Evolutionary conservation across 805 yeast genomes (phyloP).

Genomic region (Kodamaea laetipori): DNA sequence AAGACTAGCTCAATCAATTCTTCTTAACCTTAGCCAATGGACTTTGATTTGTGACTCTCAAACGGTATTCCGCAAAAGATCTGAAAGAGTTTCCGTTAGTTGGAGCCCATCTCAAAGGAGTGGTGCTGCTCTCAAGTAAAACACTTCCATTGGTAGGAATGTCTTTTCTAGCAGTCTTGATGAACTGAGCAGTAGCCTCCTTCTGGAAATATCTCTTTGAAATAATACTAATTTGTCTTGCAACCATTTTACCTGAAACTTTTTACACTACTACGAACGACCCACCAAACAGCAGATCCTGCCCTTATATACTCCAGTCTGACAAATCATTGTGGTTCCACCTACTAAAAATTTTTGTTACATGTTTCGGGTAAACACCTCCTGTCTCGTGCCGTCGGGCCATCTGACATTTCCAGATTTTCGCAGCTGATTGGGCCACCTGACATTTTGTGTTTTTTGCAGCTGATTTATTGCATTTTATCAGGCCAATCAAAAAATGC

Average conservation of each 20-base stretch:
- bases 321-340: constrained; percentile 2
- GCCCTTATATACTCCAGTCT: constrained; percentile 8
- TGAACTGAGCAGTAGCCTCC: constrained; percentile 30
- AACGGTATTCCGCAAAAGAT: constrained; percentile 47
- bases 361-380: not conserved
- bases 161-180: constrained; percentile 22
- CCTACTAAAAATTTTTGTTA: not conserved
- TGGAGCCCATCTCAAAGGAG: constrained; percentile 37
- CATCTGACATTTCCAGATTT: too few species aligned
- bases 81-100: constrained; percentile 42
- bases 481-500: too few species aligned
- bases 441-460: too few species aligned
- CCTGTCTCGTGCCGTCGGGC: too few species aligned
- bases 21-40: constrained; percentile 38
- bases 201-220: constrained; percentile 28
- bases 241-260: constrained; percentile 9
- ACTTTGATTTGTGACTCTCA: constrained; percentile 42
- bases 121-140: constrained; percentile 18
- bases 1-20: constrained; percentile 3
- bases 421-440: too few species aligned
- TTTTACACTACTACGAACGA: constrained; percentile 4
- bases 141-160: constrained; percentile 12
- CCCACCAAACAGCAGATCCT: not conserved
- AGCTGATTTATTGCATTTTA: too few species aligned
- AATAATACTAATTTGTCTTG: constrained; percentile 28